These are phyloP conservation scores for Porpolomopsis calyptriformis DNA, from an alignment of 768 basidiomycete genomes.

Conservation along the genomic window DNA sequence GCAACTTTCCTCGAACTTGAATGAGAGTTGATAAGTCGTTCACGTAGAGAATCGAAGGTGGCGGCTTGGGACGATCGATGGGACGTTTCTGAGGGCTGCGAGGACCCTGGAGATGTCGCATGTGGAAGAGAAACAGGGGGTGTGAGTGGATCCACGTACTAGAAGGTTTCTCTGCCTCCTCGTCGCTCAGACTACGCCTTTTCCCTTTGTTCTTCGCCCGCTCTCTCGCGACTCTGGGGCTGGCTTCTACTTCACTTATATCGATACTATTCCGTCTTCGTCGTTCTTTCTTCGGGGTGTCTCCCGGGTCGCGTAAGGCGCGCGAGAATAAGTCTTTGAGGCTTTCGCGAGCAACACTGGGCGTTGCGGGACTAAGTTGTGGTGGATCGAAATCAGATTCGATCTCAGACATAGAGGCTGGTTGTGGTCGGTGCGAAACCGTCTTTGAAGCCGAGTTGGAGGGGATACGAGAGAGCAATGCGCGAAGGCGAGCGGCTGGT, in stretches of 20 bases:
- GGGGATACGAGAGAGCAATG: slow-evolving; percentile 44
- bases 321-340: slow-evolving; percentile 58
- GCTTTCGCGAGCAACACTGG: slow-evolving; percentile 45
- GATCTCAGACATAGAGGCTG: slow-evolving; percentile 32
- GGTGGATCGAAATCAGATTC: slow-evolving; percentile 53
- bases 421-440: slow-evolving; percentile 16
- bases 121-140: slow-evolving; percentile 7
- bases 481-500: slow-evolving; percentile 54
- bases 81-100: slow-evolving; percentile 24
- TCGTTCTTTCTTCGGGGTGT: slow-evolving; percentile 48
- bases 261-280: slow-evolving; percentile 51
- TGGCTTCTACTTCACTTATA: slow-evolving; percentile 47
- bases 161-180: slow-evolving; percentile 44
- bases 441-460: slow-evolving; percentile 23
- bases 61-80: slow-evolving; percentile 34
- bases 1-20: slow-evolving; percentile 27
- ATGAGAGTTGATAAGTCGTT: slow-evolving; percentile 31
- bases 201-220: slow-evolving; percentile 37
- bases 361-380: slow-evolving; percentile 25
- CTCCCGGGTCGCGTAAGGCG: slow-evolving; percentile 51
- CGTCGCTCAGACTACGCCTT: slow-evolving; percentile 55
- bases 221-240: slow-evolving; percentile 34
- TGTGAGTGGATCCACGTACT: slow-evolving; percentile 29
- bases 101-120: slow-evolving; percentile 17
- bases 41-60: slow-evolving; percentile 37